Evolutionary conservation across 2,329 filamentous ascomycete genomes (phyloP).

Genomic region (Hypoxylon sp.): DNA sequence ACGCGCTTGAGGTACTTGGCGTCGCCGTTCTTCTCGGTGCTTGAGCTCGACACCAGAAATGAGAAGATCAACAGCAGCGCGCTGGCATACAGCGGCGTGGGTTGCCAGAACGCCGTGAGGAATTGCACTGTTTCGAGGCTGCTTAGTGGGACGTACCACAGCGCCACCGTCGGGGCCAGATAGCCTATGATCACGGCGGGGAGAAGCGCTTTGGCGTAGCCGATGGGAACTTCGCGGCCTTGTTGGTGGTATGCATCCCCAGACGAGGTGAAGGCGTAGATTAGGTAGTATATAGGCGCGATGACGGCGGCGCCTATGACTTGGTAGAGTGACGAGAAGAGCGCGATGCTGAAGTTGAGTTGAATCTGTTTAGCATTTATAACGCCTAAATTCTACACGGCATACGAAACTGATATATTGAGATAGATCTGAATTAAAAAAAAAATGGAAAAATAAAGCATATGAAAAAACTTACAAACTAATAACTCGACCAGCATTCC

Average conservation of each 20-base stretch:
- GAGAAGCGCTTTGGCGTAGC: constrained; percentile 39
- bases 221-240: constrained; percentile 33
- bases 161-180: constrained; percentile 38
- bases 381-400: too few relatives aligned
- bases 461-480: constrained; percentile 46
- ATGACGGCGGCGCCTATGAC: constrained; percentile 39
- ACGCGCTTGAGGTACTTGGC: constrained; percentile 41
- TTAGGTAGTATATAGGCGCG: constrained; percentile 41
- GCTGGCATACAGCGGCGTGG: constrained; percentile 38
- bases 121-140: constrained; percentile 34
- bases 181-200: constrained; percentile 39
- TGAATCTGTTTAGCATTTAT: too few relatives aligned
- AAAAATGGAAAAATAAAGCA: too few relatives aligned
- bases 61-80: constrained; percentile 35
- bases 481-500: constrained; percentile 37
- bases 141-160: constrained; percentile 40
- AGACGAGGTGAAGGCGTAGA: constrained; percentile 28
- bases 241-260: constrained; percentile 33
- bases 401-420: too few relatives aligned
- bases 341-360: constrained; percentile 20
- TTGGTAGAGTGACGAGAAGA: constrained; percentile 42
- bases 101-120: constrained; percentile 43
- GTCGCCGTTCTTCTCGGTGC: constrained; percentile 24
- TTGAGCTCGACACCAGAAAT: constrained; percentile 15
- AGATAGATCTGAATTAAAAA: too few relatives aligned